Evolutionary conservation across 129 eudicot species (phyloP).

Genomic region (Deinandra increscens): DNA sequence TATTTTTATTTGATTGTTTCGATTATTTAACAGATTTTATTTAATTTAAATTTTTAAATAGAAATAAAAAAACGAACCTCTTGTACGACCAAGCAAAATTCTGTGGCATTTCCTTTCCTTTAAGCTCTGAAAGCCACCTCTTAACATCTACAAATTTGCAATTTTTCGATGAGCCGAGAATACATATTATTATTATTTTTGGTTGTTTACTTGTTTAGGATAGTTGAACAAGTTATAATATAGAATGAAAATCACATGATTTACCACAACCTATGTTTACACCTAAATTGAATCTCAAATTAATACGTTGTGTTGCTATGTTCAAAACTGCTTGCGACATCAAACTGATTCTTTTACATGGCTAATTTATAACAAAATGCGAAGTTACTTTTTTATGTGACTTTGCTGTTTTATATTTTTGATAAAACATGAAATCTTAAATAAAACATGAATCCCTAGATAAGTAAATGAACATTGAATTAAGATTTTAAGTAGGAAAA

Average conservation of each 20-base stretch:
- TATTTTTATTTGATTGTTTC: no score
- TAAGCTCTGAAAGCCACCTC: conserved; percentile 68
- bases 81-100: conserved; percentile 84
- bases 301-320: background rate
- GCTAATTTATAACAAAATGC: no score
- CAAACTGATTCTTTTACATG: no score
- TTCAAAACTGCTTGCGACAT: no score
- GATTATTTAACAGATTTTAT: no score
- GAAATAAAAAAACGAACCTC: conserved; percentile 42
- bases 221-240: background rate
- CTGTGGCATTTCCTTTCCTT: conserved; percentile 73
- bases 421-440: no score
- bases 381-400: no score
- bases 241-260: background rate
- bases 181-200: background rate
- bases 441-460: no score
- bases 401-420: no score
- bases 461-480: no score
- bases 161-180: background rate
- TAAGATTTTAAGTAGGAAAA: no score
- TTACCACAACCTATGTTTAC: background rate
- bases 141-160: conserved; percentile 37
- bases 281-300: background rate
- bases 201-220: background rate
- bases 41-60: no score